Evolutionary conservation across 768 basidiomycete genomes (phyloP), one percentile per base, ranked within the genome.

Genomic region (Psilocybe subaeruginosa): DNA sequence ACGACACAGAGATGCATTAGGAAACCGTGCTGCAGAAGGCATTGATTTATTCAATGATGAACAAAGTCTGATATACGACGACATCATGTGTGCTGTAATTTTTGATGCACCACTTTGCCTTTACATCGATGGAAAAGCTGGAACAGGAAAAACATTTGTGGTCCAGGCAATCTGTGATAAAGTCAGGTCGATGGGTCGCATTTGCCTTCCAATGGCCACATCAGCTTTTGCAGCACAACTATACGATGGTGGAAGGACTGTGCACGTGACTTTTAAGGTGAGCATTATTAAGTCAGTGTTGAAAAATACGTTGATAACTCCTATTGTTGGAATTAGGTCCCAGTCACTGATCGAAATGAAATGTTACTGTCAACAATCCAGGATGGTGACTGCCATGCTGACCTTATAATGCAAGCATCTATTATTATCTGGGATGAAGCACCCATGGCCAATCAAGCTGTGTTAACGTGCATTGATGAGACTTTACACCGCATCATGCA

Each of bases 361-460:
- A 54, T 71, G 35, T 64, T 81, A 0, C 31, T 63, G 7, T 79
- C 78, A 11, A 61, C 69, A 1, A 72, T 81, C n/a, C 47, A 68
- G 47, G 53, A 59, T 1, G 52, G 62, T 46, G 66, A 71, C 48
- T 54, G 72, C 0, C 62, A 72, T 0, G 76, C 70, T 0, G 74
- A 78, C 31, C 70, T 80, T 17, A 71, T 81, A 7, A 60, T 56
- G 0, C 59, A 72, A 19, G 68, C 76, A 0, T 43, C 66, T 1
- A 55, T 74, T 0, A 70, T 80, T 19, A 70, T 77, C 3, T 80
- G 78, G 76, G 80, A 81, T 65, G 79, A 81, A 65, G 72, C 75
- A 3, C 79, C 80, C 1, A 78, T 78, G 75, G 76, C 73, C 14
- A 77, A 80, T 52, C 66, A 60, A 27, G 71, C 76, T 0, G 76